These are phyloP conservation scores for Neofusicoccum parvum DNA, from an alignment of 2,329 filamentous ascomycete genomes.

Conservation along the genomic window DNA sequence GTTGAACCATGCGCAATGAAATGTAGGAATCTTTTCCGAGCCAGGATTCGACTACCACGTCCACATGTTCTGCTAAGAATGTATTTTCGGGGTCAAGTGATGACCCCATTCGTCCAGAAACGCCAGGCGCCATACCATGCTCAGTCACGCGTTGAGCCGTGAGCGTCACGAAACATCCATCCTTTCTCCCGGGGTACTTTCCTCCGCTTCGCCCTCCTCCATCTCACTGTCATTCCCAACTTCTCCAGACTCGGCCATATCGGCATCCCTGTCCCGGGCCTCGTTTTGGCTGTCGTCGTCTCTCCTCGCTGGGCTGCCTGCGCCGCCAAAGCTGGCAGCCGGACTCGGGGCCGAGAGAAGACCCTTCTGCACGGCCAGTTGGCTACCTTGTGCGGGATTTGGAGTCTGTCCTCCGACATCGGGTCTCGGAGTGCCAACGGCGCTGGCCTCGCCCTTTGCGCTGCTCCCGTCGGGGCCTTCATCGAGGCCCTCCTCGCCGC, in stretches of 20 bases:
- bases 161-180: slow-evolving; percentile 19
- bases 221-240: slow-evolving; percentile 23
- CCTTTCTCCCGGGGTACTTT: slow-evolving; percentile 6
- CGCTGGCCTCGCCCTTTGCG: slow-evolving; percentile 41
- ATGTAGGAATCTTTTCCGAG: too few relatives aligned
- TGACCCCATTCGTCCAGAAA: too few relatives aligned
- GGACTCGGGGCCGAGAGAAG: slow-evolving; percentile 15
- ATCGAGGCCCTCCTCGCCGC: slow-evolving; percentile 39
- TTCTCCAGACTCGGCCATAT: slow-evolving; percentile 18
- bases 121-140: neutral
- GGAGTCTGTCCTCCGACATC: slow-evolving; percentile 35
- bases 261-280: slow-evolving; percentile 37
- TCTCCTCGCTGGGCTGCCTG: slow-evolving; percentile 31
- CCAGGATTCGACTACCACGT: too few relatives aligned
- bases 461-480: slow-evolving; percentile 43
- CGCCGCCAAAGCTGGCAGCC: slow-evolving; percentile 31
- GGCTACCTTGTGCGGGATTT: neutral
- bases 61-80: too few relatives aligned
- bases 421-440: slow-evolving; percentile 48
- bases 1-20: too few relatives aligned
- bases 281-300: slow-evolving; percentile 28
- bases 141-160: neutral
- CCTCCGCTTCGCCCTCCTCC: slow-evolving; percentile 26
- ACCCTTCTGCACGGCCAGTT: slow-evolving; percentile 7
- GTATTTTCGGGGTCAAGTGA: too few relatives aligned